These are phyloP conservation scores for Fraxinus greggii DNA, from an alignment of 305 asterid species.

Conservation along the genomic window DNA sequence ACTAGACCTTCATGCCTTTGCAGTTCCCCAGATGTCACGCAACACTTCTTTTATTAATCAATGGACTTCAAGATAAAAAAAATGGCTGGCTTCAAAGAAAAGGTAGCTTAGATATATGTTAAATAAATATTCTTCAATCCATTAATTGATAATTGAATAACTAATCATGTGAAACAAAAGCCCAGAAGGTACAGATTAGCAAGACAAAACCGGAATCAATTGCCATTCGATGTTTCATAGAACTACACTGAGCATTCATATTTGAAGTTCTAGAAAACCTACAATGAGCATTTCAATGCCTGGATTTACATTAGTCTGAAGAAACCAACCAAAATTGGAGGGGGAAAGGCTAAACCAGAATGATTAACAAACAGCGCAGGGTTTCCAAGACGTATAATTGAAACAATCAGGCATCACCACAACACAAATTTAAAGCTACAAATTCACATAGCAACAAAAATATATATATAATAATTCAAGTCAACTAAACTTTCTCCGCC, in stretches of 20 bases:
- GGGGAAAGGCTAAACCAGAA: background rate
- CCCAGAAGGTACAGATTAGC: background rate
- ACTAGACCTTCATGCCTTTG: slow-evolving; percentile 32
- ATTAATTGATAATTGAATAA: background rate
- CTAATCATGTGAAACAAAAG: background rate
- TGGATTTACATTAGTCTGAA: background rate
- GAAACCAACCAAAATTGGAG: background rate
- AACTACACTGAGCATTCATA: background rate
- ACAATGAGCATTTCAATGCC: background rate
- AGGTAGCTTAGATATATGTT: background rate
- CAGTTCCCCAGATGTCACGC: slow-evolving; percentile 22
- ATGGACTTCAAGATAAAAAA: background rate
- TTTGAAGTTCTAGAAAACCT: background rate
- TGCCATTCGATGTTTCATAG: slow-evolving; percentile 12
- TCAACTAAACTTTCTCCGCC: slow-evolving; percentile 17
- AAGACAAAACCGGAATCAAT: slow-evolving; percentile 13
- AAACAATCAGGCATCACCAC: slow-evolving; percentile 24
- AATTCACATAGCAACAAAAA: slow-evolving; percentile 19
- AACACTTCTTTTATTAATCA: slow-evolving; percentile 15
- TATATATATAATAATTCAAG: slow-evolving; percentile 15
- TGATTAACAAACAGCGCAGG: slow-evolving; percentile 18
- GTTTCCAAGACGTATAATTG: slow-evolving; percentile 31
- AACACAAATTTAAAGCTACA: slow-evolving; percentile 19
- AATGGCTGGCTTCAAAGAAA: slow-evolving; percentile 25
- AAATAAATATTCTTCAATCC: slow-evolving; percentile 17